Conservation (phyloP, 345 rosid species). For the Lepidium aucheri region DNA sequence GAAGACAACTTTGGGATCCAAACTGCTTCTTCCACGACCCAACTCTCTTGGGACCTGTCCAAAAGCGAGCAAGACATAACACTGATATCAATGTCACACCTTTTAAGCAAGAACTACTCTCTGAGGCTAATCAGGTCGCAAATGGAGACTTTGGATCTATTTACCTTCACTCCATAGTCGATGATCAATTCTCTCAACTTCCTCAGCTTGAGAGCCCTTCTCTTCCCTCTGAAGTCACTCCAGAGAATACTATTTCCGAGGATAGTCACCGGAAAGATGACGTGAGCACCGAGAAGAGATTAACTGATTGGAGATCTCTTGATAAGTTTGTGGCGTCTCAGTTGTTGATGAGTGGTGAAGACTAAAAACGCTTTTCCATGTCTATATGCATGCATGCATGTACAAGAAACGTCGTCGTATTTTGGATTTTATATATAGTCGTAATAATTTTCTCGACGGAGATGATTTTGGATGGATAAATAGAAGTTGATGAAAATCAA, state of each 20-base stretch:
- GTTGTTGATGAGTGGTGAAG: slow-evolving; percentile 55
- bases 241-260: slow-evolving; percentile 16
- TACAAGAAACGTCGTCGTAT: slow-evolving; percentile 1
- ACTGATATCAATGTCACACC: slow-evolving; percentile 27
- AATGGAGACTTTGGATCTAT: slow-evolving; percentile 40
- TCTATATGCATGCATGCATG: slow-evolving; percentile 17
- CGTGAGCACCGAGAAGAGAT: slow-evolving; percentile 22
- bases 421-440: slow-evolving; percentile 8
- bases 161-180: slow-evolving; percentile 33
- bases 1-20: slow-evolving; percentile 55
- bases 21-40: slow-evolving; percentile 38
- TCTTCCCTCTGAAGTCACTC: slow-evolving; percentile 34
- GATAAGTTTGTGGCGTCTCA: slow-evolving; percentile 98
- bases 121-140: slow-evolving; percentile 28
- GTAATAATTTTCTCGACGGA: slow-evolving; percentile 6
- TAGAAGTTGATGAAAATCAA: not conserved
- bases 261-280: slow-evolving; percentile 25
- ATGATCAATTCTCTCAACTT: slow-evolving; percentile 47
- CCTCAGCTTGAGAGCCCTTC: slow-evolving; percentile 89
- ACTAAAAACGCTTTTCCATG: slow-evolving; percentile 1
- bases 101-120: slow-evolving; percentile 9
- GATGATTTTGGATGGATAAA: not conserved
- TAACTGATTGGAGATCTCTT: slow-evolving; percentile 86
- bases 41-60: slow-evolving; percentile 23
- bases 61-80: slow-evolving; percentile 33